These are phyloP conservation scores for Rachicladosporium sp. DNA, from an alignment of 2,329 filamentous ascomycete species.

Conservation along the genomic window DNA sequence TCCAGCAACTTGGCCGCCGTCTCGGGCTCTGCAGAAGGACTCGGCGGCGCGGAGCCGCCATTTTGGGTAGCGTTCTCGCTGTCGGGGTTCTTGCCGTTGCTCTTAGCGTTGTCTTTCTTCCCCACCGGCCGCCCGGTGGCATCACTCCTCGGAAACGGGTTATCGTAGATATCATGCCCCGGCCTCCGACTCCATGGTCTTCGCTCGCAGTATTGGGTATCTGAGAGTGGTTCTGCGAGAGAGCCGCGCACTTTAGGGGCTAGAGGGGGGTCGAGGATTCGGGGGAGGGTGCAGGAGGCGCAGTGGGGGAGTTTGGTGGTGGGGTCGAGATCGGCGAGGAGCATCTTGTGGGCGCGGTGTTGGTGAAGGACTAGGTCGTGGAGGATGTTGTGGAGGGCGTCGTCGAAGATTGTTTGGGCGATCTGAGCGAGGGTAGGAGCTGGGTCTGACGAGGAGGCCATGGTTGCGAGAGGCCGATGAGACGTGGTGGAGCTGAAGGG, in stretches of 20 bases:
- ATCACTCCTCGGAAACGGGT: constrained; percentile 64
- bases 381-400: constrained; percentile 63
- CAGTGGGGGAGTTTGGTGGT: constrained; percentile 62
- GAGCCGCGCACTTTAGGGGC: constrained; percentile 28
- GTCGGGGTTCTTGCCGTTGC: constrained; percentile 33
- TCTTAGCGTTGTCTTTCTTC: constrained; percentile 53
- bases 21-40: constrained; percentile 17
- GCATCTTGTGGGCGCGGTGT: constrained; percentile 67
- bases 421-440: constrained; percentile 11
- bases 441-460: constrained; percentile 1
- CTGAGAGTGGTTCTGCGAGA: constrained; percentile 27
- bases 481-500: too few relatives aligned
- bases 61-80: constrained; percentile 28
- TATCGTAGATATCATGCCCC: constrained; percentile 70
- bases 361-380: constrained; percentile 62
- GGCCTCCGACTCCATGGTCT: constrained; percentile 65
- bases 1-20: constrained; percentile 26
- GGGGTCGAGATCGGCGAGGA: constrained; percentile 61
- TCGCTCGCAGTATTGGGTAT: constrained; percentile 60
- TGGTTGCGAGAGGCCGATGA: not conserved
- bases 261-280: constrained; percentile 57
- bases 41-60: constrained; percentile 20
- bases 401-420: constrained; percentile 56
- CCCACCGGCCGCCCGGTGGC: constrained; percentile 43
- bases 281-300: constrained; percentile 60